These are phyloP conservation scores for Pythium insidiosum DNA, from an alignment of 352 stramenopile genomes.

Conservation along the genomic window DNA sequence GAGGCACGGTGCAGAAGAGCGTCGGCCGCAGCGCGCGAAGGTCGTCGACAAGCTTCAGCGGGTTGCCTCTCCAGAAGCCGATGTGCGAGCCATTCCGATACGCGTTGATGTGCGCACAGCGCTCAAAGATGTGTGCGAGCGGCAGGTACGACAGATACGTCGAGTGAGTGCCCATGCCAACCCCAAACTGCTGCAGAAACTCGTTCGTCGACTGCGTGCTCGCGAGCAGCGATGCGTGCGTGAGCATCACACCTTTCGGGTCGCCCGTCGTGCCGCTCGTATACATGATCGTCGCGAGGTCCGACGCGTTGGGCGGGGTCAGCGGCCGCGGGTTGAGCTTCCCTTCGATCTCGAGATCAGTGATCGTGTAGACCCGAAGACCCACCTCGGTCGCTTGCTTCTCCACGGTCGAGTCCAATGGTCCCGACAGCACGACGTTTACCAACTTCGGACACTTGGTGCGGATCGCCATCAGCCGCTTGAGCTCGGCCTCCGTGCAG, in stretches of 20 bases:
- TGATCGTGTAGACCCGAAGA: neutral
- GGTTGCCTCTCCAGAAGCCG: slow-evolving; percentile 77
- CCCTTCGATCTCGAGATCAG: slow-evolving; percentile 11
- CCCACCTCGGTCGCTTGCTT: neutral
- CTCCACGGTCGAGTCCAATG: neutral
- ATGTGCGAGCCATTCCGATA: slow-evolving; percentile 68
- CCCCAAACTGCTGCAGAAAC: slow-evolving; percentile 8
- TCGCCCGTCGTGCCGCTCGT: slow-evolving; percentile 91
- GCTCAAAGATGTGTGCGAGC: slow-evolving; percentile 95
- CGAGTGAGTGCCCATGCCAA: slow-evolving; percentile 17
- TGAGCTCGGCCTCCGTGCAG: slow-evolving; percentile 19
- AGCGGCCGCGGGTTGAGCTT: slow-evolving; percentile 14
- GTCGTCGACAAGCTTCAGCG: slow-evolving; percentile 89
- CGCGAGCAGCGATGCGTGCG: slow-evolving; percentile 33
- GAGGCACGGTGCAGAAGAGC: slow-evolving; percentile 87
- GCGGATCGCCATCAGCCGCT: slow-evolving; percentile 18
- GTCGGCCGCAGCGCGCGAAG: slow-evolving; percentile 86
- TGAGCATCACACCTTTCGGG: slow-evolving; percentile 92
- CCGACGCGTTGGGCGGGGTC: slow-evolving; percentile 27
- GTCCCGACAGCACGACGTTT: neutral
- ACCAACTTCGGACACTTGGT: neutral
- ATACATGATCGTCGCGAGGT: slow-evolving; percentile 90
- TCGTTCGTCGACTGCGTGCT: neutral
- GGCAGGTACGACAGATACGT: slow-evolving; percentile 95
- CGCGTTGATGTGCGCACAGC: slow-evolving; percentile 79